phyloP scores from a whole-genome alignment of 2,329 filamentous ascomycete genomes.

The Cryphonectria japonica region DNA sequence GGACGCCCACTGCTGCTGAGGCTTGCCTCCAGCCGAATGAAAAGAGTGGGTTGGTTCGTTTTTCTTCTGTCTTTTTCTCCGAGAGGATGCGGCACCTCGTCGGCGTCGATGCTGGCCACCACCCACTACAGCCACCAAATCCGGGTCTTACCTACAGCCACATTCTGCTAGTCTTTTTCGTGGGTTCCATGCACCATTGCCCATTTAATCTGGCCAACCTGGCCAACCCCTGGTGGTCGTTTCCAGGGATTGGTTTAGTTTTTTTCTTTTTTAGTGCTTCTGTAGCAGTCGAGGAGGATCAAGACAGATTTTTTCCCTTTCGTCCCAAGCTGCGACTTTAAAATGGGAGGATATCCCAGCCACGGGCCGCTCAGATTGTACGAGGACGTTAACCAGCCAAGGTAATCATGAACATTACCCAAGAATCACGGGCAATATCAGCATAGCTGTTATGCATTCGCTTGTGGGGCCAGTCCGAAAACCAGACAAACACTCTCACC shows the following conservation, averaged over 20 bases:
- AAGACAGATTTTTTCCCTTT: background rate
- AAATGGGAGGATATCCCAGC: background rate
- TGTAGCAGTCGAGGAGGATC: background rate
- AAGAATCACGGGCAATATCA: background rate
- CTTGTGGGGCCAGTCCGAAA: background rate
- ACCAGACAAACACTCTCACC: background rate
- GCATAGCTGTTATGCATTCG: background rate
- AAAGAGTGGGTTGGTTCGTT: background rate
- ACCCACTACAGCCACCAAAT: conserved; percentile 9
- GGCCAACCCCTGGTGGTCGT: background rate
- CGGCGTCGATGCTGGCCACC: conserved; percentile 12
- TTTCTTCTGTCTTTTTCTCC: background rate
- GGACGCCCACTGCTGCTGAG: background rate
- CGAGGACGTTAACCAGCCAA: background rate
- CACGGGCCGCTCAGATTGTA: background rate
- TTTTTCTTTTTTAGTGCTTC: background rate
- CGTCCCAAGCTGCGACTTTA: background rate
- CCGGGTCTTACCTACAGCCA: conserved; percentile 4
- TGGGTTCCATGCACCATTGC: conserved; percentile 7
- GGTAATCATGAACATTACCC: background rate
- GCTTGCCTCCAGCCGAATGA: background rate
- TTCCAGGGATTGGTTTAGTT: background rate
- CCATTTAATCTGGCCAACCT: background rate
- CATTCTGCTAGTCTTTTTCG: conserved; percentile 6
- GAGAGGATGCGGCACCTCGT: conserved; percentile 15